These are phyloP conservation scores for Penicillium waksmanii DNA, from an alignment of 495 filamentous ascomycete species.

Conservation along the genomic window DNA sequence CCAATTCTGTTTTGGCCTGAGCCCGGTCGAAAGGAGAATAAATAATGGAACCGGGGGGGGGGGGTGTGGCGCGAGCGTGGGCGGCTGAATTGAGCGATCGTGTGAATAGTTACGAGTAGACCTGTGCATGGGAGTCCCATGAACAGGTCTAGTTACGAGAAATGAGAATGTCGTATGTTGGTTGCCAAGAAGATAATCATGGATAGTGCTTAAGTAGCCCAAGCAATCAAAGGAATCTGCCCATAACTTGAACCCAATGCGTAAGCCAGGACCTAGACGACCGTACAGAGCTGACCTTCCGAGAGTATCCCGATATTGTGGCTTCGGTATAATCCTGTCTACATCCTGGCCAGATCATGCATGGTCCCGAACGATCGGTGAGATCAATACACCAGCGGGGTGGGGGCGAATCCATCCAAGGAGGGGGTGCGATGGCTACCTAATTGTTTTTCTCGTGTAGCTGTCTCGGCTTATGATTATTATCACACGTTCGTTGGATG, in stretches of 20 bases:
- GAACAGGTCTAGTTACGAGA: constrained; percentile 6
- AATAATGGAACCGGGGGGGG: neutral
- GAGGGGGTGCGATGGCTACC: neutral
- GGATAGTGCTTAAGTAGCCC: neutral
- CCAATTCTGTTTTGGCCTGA: constrained; percentile 19
- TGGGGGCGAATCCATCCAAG: neutral
- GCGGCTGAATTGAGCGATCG: neutral
- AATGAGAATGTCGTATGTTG: neutral
- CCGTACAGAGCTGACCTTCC: neutral
- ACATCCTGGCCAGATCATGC: constrained; percentile 10
- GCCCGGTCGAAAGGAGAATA: neutral
- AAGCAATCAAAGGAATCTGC: neutral
- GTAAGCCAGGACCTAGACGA: neutral
- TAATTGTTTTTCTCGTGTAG: neutral
- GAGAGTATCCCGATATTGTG: neutral
- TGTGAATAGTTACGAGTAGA: constrained; percentile 7
- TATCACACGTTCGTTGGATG: neutral
- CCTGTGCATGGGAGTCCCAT: no score
- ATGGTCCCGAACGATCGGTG: constrained; percentile 13
- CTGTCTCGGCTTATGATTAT: neutral
- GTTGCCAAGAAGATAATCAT: neutral
- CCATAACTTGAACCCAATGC: neutral
- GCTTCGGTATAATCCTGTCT: constrained; percentile 8
- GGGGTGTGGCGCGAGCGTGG: neutral
- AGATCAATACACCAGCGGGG: constrained; percentile 7